These are phyloP conservation scores for Kodamaea jinghongensis DNA, from an alignment of 805 yeast species.

Conservation along the genomic window DNA sequence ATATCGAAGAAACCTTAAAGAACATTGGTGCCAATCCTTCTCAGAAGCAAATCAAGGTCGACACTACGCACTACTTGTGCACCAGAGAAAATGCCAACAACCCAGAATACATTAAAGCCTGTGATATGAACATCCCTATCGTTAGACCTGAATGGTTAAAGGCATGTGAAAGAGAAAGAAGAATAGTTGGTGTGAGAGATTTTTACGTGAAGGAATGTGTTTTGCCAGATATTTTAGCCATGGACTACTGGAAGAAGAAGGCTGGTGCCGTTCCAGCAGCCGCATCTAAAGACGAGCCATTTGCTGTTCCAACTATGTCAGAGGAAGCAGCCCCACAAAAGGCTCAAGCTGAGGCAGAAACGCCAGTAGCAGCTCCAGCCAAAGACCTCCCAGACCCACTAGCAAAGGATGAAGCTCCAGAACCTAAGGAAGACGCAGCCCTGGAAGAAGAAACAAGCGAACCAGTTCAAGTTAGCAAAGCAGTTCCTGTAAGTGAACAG, in stretches of 20 bases:
- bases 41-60: conserved; percentile 72
- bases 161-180: conserved; percentile 85
- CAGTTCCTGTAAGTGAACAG: not conserved
- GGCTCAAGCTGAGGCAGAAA: too few species aligned
- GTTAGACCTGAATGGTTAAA: conserved; percentile 96
- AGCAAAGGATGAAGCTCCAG: not conserved
- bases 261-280: conserved; percentile 4
- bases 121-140: conserved; percentile 83
- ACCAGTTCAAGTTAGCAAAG: not conserved
- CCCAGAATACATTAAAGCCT: conserved; percentile 74
- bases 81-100: conserved; percentile 56
- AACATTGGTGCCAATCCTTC: conserved; percentile 82
- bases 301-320: not conserved
- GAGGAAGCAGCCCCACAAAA: not conserved
- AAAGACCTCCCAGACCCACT: not conserved
- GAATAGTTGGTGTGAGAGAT: conserved; percentile 91
- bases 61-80: conserved; percentile 93
- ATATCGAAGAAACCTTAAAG: conserved; percentile 58
- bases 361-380: too few species aligned
- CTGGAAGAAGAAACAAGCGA: not conserved
- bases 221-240: conserved; percentile 42
- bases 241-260: conserved; percentile 35
- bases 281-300: not conserved
- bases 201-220: conserved; percentile 63
- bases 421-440: conserved; percentile 1